phyloP scores from a whole-genome alignment of 177 flowering plant genomes.

The Vitis hybrid region DNA sequence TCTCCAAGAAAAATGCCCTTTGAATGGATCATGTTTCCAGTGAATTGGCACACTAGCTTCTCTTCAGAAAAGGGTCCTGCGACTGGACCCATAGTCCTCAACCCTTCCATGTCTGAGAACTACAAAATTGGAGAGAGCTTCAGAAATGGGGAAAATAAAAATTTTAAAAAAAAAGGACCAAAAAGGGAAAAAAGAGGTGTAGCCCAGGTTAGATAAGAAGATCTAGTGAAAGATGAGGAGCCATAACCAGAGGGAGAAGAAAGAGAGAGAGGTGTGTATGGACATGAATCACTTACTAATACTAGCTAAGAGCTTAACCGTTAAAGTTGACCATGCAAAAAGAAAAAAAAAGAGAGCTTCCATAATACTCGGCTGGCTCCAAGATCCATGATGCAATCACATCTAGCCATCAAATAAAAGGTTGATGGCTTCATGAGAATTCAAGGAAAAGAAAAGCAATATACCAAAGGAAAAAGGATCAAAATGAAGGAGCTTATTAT shows the following conservation, averaged over 20 bases:
- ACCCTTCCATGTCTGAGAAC: neutral
- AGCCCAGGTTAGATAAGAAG: too few species aligned
- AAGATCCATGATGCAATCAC: too few species aligned
- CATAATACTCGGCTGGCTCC: too few species aligned
- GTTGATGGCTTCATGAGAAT: too few species aligned
- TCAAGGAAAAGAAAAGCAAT: too few species aligned
- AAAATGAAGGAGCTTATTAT: too few species aligned
- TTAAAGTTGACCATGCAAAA: neutral
- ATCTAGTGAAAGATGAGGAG: neutral
- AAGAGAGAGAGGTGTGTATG: neutral
- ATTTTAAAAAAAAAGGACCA: too few species aligned
- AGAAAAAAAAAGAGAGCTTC: too few species aligned
- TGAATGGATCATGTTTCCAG: neutral
- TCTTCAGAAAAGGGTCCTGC: neutral
- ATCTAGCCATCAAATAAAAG: too few species aligned
- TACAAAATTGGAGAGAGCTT: neutral
- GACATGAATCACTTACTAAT: neutral
- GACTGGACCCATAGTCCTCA: conserved; percentile 3
- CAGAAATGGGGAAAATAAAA: too few species aligned
- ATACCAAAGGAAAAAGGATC: too few species aligned
- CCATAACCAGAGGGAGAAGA: neutral
- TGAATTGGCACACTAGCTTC: conserved; percentile 3
- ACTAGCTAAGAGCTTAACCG: too few species aligned
- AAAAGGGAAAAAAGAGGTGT: neutral
- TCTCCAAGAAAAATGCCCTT: conserved; percentile 19